Evolutionary conservation across 2,329 filamentous ascomycete species (phyloP), one percentile per base, ranked within the genome.

Genomic region (Fusarium pseudoanthophilum): DNA sequence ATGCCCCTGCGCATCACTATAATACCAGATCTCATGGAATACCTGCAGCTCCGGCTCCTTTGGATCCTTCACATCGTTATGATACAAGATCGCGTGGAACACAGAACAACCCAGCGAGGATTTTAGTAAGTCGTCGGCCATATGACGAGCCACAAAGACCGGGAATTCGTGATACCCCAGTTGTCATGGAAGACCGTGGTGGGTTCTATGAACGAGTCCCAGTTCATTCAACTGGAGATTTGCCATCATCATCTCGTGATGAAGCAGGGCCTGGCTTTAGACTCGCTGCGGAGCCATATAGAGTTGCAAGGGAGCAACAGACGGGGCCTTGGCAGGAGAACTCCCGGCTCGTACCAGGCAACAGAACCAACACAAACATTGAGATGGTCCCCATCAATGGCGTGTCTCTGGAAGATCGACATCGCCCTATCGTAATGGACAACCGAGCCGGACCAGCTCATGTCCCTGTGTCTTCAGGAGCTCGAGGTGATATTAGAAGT

Each of bases 151-250:
- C 75, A 56, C 71, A 77, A 60, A 76, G 79, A 51, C 77, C 76
- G 24, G 82, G 80, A 58, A 77, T 74, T 30, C 77, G 77, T 43
- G 75, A 75, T n/a, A 80, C 79, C 28, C 80, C 80, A 24, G 78
- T 83, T 52, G 60, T 83, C 71, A 84, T 84, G 82, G 82, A 84
- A 69, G 81, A 84, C 72, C 78, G 81, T 36, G 82, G 81, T 62
- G 80, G 81, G 21, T 83, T 83, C 60, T 81, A 76, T 67, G 82
- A 82, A 69, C 81, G 79, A 63, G 76, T 83, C 40, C 68, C 73
- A 64, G 65, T 60, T 42, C 72, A 57, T 59, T 62, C 58, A 53
- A 42, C 56, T 52, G 70, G 60, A 57, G 59, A 67, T 32, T 53
- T 70, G n/a, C 60, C 64, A 37, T 52, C 60, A 21, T 59, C 28